Evolutionary conservation across 306 rosid genomes (phyloP), one percentile per base, ranked within the genome.

Genomic region (Elaeagnus macrophylla): DNA sequence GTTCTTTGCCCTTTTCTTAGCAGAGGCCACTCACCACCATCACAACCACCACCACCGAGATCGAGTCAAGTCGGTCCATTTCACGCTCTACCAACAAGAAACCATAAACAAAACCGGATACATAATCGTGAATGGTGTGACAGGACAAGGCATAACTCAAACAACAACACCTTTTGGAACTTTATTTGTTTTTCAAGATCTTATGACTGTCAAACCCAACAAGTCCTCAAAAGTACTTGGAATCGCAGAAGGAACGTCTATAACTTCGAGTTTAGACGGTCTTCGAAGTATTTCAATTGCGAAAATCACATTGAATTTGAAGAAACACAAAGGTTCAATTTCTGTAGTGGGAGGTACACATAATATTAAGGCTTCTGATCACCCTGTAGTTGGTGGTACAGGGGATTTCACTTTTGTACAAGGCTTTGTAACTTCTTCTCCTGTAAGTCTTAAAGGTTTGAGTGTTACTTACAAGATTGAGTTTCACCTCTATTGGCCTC

Each of bases 401-500:
- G 75, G 77, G 2, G 91, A 82, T 59, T 88, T 84, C 73, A 37
- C 72, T 81, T 80, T 88, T 37, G 96, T 78, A 19, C 81, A 84
- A 55, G 96, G 91, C 38, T 80, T 77, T 37, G 53, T 84, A 37
- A 84, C 84, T 1, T 72, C 96, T 35, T 82, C 84, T 17, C 91
- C 88, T 0, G 73, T 88, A 42, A 32, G 75, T 70, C 68, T 78
- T 14, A 68, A 37, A 51, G 81, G 88, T 42, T 1, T 65, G 12
- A 78, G 82, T 0, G 81, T 82, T 53, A 60, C 56, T 47, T 84
- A 80, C 67, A 80, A 80, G 86, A 51, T 84, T 39, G 72, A 66
- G 8, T 78, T 82, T 75, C 91, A 82, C 66, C 76, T 88, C 3
- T 88, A 82, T 37, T 88, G 91, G 95, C 97, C 97, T 59, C 94